Evolutionary conservation across 1,284 basidiomycete genomes (phyloP).

Genomic region (Mycosarcoma mackinlayi): DNA sequence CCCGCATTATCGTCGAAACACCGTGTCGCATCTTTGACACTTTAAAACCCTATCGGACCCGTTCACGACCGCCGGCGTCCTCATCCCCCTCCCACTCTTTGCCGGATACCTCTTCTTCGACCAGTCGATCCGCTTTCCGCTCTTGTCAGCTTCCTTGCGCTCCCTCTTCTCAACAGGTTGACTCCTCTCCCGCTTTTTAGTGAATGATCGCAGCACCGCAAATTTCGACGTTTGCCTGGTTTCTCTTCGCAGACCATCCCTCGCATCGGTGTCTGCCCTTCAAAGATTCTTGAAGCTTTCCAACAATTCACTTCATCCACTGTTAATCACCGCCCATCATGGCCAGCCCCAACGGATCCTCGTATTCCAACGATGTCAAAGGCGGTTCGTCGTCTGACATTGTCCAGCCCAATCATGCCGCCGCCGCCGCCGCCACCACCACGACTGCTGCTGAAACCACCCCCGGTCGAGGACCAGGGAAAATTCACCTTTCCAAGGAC

Average conservation of each 20-base stretch:
- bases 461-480: constrained; percentile 14
- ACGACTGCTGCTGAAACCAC: background rate
- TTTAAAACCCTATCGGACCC: too few species aligned
- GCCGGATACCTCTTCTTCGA: too few species aligned
- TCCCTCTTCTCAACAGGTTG: too few species aligned
- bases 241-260: constrained; percentile 31
- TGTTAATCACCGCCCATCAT: too few species aligned
- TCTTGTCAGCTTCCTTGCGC: too few species aligned
- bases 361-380: constrained; percentile 27
- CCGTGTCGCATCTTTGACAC: too few species aligned
- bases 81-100: too few species aligned
- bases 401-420: constrained; percentile 2
- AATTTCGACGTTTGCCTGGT: constrained; percentile 39
- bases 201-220: constrained; percentile 41
- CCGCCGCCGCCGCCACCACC: background rate
- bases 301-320: too few species aligned
- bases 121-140: background rate
- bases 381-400: constrained; percentile 20
- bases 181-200: constrained; percentile 9
- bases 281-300: constrained; percentile 23
- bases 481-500: constrained; percentile 40
- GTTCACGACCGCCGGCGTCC: too few species aligned
- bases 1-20: too few species aligned
- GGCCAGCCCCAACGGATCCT: constrained; percentile 19
- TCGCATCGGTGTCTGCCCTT: constrained; percentile 35